These are phyloP conservation scores for Lantana camara DNA, from an alignment of 257 asterid species.

Conservation along the genomic window DNA sequence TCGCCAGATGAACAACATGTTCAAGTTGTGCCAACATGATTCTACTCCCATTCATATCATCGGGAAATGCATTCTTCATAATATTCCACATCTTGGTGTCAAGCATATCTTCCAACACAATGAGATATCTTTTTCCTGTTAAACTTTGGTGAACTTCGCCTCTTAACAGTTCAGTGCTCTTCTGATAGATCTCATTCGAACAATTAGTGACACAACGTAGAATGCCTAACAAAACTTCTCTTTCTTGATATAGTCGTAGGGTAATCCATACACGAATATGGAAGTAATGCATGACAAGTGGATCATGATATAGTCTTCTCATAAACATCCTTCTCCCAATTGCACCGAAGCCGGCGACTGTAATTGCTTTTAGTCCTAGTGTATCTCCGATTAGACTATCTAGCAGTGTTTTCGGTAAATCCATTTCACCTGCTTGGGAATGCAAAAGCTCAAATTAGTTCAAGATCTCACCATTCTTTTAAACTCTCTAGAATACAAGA, in stretches of 20 bases:
- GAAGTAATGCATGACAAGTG: background rate
- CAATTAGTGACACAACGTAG: constrained; percentile 13
- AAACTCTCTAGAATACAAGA: too few relatives aligned
- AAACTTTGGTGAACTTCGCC: constrained; percentile 15
- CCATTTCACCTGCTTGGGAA: constrained; percentile 19
- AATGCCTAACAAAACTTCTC: constrained; percentile 15
- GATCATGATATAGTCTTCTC: constrained; percentile 7
- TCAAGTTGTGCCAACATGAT: constrained; percentile 29
- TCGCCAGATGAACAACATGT: constrained; percentile 16
- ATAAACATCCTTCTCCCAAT: constrained; percentile 16
- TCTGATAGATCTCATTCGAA: too few relatives aligned
- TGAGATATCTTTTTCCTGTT: constrained; percentile 25
- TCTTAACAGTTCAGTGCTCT: constrained; percentile 6
- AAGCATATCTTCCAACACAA: constrained; percentile 38
- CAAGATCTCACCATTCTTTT: too few relatives aligned
- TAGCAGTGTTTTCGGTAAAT: too few relatives aligned
- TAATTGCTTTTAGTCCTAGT: too few relatives aligned
- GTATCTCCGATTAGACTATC: background rate
- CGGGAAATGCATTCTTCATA: constrained; percentile 21
- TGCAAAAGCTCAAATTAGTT: background rate
- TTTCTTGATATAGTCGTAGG: background rate
- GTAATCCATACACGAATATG: too few relatives aligned
- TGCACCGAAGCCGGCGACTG: constrained; percentile 4
- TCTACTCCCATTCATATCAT: constrained; percentile 31
- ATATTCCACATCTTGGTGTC: constrained; percentile 28